Conservation (phyloP, 2,329 filamentous ascomycete species). For the Sporothrix luriei region DNA sequence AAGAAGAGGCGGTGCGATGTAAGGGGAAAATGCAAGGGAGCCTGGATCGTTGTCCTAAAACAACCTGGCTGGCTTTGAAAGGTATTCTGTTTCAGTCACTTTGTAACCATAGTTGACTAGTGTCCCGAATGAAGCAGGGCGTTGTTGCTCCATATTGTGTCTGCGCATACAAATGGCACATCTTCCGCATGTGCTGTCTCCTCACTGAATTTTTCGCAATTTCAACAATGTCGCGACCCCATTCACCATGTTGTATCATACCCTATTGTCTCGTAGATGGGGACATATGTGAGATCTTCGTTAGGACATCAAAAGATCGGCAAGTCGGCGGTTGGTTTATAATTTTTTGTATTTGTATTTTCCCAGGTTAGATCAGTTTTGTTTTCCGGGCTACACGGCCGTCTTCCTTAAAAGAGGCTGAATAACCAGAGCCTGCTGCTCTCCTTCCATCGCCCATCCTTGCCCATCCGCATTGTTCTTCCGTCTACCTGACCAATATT, state of each 20-base stretch:
- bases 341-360: constrained; percentile 17
- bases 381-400: constrained; percentile 1
- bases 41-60: background rate
- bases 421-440: constrained; percentile 12
- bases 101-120: background rate
- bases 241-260: background rate
- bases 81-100: constrained; percentile 1
- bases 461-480: background rate
- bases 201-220: background rate
- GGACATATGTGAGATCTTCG: background rate
- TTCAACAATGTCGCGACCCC: background rate
- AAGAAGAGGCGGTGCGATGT: constrained; percentile 4
- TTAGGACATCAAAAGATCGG: background rate
- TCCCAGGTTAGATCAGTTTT: background rate
- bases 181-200: background rate
- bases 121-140: background rate
- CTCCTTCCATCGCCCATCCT: background rate
- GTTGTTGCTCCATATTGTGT: too few species aligned
- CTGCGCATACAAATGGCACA: constrained; percentile 4
- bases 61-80: background rate
- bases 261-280: background rate
- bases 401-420: constrained; percentile 18
- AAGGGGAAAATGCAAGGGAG: constrained; percentile 22
- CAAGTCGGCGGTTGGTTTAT: background rate
- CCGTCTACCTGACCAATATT: background rate